Conservation (phyloP, 352 stramenopile species). For the Poterioochromonas sp. region DNA sequence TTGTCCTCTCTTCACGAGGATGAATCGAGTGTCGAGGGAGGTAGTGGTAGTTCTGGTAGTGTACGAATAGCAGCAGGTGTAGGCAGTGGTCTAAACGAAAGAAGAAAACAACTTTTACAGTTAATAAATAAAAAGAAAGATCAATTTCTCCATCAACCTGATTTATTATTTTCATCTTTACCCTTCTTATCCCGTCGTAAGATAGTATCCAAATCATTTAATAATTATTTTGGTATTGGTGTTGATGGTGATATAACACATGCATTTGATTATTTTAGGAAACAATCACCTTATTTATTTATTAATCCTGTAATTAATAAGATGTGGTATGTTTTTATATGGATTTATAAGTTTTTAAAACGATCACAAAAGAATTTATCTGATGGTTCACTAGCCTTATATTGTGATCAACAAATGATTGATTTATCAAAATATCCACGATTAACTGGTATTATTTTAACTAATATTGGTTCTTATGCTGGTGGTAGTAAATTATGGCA, state of each 20-base stretch:
- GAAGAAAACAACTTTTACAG: no score
- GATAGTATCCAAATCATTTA: not conserved
- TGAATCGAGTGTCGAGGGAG: not conserved
- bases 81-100: no score
- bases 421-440: not conserved
- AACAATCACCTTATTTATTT: not conserved
- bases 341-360: not conserved
- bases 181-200: not conserved
- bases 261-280: not conserved
- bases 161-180: no score
- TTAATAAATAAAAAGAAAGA: no score
- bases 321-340: not conserved
- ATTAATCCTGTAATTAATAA: constrained; percentile 3
- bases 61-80: no score
- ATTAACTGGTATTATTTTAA: not conserved
- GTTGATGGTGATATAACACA: not conserved
- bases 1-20: not conserved
- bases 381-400: not conserved
- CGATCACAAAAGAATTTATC: not conserved
- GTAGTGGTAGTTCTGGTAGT: not conserved
- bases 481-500: not conserved
- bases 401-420: not conserved
- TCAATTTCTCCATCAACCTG: no score
- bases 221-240: constrained; percentile 26
- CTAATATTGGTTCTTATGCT: constrained; percentile 19